Percentiles rank a stretch among this genome's conserved stretches.
Evolutionary conservation across 768 basidiomycete species (phyloP).

Genomic region (Xerocomus spinulosus): DNA sequence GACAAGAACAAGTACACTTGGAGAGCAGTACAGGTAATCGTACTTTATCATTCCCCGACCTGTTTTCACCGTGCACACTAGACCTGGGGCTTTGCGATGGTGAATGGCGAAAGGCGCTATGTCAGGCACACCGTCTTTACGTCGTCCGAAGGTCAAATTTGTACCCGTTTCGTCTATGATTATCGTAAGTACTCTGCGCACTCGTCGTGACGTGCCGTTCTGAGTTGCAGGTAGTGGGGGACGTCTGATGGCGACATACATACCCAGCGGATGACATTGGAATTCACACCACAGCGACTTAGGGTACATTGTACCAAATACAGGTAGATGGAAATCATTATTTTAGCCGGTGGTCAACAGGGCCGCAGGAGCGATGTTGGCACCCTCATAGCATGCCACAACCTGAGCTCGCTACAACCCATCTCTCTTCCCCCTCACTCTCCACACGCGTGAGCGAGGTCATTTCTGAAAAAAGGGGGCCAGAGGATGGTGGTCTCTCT

Average conservation of each 20-base stretch:
- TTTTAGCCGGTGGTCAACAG: too few species aligned
- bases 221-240: slow-evolving; percentile 18
- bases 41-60: slow-evolving; percentile 2
- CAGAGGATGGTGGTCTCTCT: not conserved
- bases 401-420: not conserved
- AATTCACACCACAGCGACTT: not conserved
- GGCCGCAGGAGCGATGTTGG: not conserved
- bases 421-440: slow-evolving; percentile 5
- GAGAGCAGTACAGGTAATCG: slow-evolving; percentile 56
- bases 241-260: too few species aligned
- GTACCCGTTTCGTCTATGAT: slow-evolving; percentile 58
- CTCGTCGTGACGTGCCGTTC: slow-evolving; percentile 1
- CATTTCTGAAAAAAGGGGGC: slow-evolving; percentile 4
- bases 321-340: not conserved
- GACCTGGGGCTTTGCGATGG: slow-evolving; percentile 62
- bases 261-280: too few species aligned
- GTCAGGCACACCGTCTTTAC: slow-evolving; percentile 59
- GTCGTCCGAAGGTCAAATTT: slow-evolving; percentile 49
- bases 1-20: slow-evolving; percentile 55
- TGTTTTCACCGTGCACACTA: slow-evolving; percentile 10
- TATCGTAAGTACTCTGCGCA: slow-evolving; percentile 46
- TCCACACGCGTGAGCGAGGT: slow-evolving; percentile 11
- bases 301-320: not conserved
- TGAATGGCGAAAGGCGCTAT: slow-evolving; percentile 58
- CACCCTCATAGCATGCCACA: slow-evolving; percentile 12